These are phyloP conservation scores for Talaromyces proteolyticus DNA, from an alignment of 495 filamentous ascomycete species.

Conservation along the genomic window DNA sequence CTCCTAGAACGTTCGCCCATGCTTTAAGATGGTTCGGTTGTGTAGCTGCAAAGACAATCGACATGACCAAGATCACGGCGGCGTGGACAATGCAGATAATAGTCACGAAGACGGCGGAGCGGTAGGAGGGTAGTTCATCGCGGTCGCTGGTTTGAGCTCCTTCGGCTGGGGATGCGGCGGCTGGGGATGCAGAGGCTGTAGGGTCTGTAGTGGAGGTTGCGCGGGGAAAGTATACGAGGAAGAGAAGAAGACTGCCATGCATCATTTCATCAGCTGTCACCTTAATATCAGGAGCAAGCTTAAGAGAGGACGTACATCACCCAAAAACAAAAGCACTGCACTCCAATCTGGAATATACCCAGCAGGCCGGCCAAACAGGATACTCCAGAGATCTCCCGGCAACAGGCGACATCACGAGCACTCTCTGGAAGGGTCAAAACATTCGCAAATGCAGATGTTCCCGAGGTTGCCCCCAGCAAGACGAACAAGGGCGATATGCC, in stretches of 20 bases:
- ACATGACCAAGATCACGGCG: constrained; percentile 58
- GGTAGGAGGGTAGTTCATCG: constrained; percentile 54
- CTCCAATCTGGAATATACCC: constrained; percentile 82
- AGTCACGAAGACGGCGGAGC: constrained; percentile 68
- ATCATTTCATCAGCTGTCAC: too few relatives aligned
- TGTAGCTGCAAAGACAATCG: constrained; percentile 52
- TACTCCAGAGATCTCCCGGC: constrained; percentile 68
- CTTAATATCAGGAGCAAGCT: background rate
- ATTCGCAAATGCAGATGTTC: constrained; percentile 82
- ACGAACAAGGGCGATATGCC: constrained; percentile 94
- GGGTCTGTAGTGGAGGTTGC: constrained; percentile 39
- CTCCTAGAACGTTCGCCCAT: constrained; percentile 82
- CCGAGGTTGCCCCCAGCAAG: constrained; percentile 82
- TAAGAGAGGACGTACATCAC: constrained; percentile 56
- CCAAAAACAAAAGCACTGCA: constrained; percentile 88
- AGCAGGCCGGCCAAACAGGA: constrained; percentile 80
- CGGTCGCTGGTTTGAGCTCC: constrained; percentile 21
- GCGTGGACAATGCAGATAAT: constrained; percentile 66
- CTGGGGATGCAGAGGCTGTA: constrained; percentile 16
- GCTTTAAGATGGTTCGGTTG: constrained; percentile 51
- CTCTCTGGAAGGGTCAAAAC: constrained; percentile 79
- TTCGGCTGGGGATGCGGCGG: constrained; percentile 12
- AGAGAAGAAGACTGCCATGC: constrained; percentile 64
- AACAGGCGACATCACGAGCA: constrained; percentile 75
- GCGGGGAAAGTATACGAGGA: constrained; percentile 77